These are phyloP conservation scores for Hypoxylon crocopeplum DNA, from an alignment of 495 filamentous ascomycete genomes.

Conservation along the genomic window DNA sequence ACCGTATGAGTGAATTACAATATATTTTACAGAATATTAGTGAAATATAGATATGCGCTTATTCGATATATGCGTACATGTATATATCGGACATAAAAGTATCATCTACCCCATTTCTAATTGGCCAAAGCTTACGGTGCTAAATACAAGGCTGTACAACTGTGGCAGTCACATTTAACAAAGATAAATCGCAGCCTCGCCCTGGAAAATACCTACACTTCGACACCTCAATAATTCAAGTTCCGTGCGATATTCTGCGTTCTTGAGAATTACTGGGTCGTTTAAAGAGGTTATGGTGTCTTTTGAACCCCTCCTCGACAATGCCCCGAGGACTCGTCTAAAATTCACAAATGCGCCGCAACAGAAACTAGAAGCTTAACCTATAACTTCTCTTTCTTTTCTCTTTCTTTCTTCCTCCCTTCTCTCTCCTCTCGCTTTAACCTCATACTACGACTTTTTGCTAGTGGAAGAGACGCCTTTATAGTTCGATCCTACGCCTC, in stretches of 20 bases:
- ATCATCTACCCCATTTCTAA: constrained; percentile 9
- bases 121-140: constrained; percentile 21
- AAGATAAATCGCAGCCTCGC: constrained; percentile 22
- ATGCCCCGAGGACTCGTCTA: constrained; percentile 28
- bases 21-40: too few species aligned
- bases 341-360: constrained; percentile 1
- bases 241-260: neutral
- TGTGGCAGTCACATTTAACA: constrained; percentile 20
- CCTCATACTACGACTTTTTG: neutral
- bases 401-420: neutral
- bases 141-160: constrained; percentile 31
- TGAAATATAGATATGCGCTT: too few species aligned
- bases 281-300: constrained; percentile 15
- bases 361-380: neutral
- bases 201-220: constrained; percentile 8
- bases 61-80: neutral
- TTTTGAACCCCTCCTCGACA: constrained; percentile 9
- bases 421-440: neutral
- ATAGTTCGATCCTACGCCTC: too few species aligned
- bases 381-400: neutral
- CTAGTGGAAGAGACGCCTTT: neutral
- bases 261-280: neutral
- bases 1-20: neutral
- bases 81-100: neutral
- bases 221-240: neutral